Evolutionary conservation across 306 rosid species (phyloP).

Genomic region (Cajanus cajan): DNA sequence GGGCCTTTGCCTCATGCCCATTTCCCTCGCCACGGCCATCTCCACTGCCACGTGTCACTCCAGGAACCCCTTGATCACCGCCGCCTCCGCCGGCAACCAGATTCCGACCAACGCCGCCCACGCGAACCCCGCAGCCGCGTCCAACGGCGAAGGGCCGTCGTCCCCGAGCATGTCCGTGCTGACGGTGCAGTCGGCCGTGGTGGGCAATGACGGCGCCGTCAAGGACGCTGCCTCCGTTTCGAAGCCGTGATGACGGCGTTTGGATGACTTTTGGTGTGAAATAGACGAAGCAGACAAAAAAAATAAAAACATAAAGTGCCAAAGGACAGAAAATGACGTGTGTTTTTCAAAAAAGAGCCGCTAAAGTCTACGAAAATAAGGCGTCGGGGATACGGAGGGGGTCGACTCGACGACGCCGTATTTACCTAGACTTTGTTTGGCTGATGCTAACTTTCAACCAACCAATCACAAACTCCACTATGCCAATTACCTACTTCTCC

Average conservation of each 20-base stretch:
- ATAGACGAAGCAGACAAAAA: neutral
- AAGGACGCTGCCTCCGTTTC: slow-evolving; percentile 78
- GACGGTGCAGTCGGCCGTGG: slow-evolving; percentile 73
- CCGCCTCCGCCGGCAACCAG: neutral
- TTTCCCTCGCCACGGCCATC: slow-evolving; percentile 81
- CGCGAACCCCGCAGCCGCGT: neutral
- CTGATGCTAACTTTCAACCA: slow-evolving; percentile 31
- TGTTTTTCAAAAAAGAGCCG: slow-evolving; percentile 13
- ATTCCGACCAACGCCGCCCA: neutral
- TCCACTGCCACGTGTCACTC: slow-evolving; percentile 82
- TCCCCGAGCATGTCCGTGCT: slow-evolving; percentile 82
- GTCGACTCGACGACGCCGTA: slow-evolving; percentile 59
- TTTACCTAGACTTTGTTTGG: slow-evolving; percentile 65
- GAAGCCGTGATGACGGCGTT: slow-evolving; percentile 55
- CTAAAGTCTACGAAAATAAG: slow-evolving; percentile 65
- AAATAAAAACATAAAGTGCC: neutral
- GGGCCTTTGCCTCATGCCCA: slow-evolving; percentile 91
- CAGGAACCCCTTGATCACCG: slow-evolving; percentile 47
- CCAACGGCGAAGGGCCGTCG: slow-evolving; percentile 70
- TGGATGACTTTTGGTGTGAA: slow-evolving; percentile 26
- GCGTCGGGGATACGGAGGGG: slow-evolving; percentile 27
- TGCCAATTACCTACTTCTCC: neutral
- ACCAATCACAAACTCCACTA: slow-evolving; percentile 15
- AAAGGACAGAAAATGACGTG: slow-evolving; percentile 38
- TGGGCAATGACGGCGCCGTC: slow-evolving; percentile 50